Conservation (phyloP, 495 filamentous ascomycete genomes). For the Penicillium daleae region DNA sequence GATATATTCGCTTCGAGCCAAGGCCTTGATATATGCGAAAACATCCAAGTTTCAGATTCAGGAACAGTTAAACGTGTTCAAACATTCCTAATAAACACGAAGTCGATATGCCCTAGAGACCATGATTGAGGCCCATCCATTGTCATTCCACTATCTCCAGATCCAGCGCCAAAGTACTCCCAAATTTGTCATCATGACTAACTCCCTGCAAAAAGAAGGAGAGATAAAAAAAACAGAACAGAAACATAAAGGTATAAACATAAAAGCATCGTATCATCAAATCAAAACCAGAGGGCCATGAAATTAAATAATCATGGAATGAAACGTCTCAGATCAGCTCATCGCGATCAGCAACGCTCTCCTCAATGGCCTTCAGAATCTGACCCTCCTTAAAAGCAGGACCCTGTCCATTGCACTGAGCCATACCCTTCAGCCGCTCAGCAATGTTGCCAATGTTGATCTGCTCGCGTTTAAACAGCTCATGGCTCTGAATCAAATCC, state of each 20-base stretch:
- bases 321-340: constrained; percentile 61
- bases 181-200: constrained; percentile 13
- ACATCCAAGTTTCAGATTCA: not conserved
- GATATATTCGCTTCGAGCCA: not conserved
- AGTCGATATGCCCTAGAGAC: not conserved
- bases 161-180: constrained; percentile 23
- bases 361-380: constrained; percentile 75
- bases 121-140: not conserved
- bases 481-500: constrained; percentile 87
- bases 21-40: not conserved
- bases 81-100: not conserved
- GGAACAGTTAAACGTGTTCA: not conserved
- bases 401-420: constrained; percentile 89
- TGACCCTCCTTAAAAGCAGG: constrained; percentile 84
- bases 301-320: constrained; percentile 1
- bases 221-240: not conserved
- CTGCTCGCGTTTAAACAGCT: constrained; percentile 75
- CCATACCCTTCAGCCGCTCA: constrained; percentile 70
- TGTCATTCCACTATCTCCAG: constrained; percentile 3
- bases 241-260: constrained; percentile 1
- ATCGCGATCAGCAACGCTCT: constrained; percentile 74
- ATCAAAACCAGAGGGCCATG: constrained; percentile 5
- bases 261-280: constrained; percentile 13
- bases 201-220: not conserved
- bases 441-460: constrained; percentile 83